Evolutionary conservation across 2,329 filamentous ascomycete species (phyloP).

Genomic region (Ceratocystis albifundus): DNA sequence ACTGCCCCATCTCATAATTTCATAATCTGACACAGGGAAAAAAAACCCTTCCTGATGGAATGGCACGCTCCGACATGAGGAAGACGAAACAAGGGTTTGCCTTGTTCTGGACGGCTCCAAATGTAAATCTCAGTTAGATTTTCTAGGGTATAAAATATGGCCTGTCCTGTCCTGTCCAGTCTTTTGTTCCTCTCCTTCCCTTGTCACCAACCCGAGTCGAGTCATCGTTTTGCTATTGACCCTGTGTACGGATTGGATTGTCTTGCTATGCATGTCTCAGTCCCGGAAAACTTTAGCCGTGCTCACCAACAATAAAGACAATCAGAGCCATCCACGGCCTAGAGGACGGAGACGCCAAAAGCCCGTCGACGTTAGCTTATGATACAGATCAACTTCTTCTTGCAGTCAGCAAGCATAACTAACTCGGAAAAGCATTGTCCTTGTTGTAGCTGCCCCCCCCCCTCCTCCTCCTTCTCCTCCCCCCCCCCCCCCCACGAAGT

Average conservation of each 20-base stretch:
- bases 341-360: not conserved
- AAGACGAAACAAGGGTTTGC: not conserved
- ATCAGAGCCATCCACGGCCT: not conserved
- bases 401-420: not conserved
- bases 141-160: no score
- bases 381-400: not conserved
- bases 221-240: not conserved
- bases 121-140: no score
- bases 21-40: not conserved
- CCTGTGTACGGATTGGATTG: not conserved
- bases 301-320: not conserved
- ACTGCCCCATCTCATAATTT: not conserved
- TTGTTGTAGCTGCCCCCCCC: not conserved
- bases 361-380: not conserved
- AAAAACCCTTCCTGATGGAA: not conserved
- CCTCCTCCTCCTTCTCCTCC: no score
- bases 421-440: conserved; percentile 4
- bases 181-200: no score
- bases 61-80: not conserved
- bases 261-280: not conserved
- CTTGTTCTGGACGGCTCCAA: no score
- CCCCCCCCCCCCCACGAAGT: no score
- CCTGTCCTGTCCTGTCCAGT: no score
- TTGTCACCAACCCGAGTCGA: no score
- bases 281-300: not conserved